Percentiles rank a stretch among this genome's conserved stretches.
Conservation (phyloP, 140 eudicot species). For the Anethum foeniculum region DNA sequence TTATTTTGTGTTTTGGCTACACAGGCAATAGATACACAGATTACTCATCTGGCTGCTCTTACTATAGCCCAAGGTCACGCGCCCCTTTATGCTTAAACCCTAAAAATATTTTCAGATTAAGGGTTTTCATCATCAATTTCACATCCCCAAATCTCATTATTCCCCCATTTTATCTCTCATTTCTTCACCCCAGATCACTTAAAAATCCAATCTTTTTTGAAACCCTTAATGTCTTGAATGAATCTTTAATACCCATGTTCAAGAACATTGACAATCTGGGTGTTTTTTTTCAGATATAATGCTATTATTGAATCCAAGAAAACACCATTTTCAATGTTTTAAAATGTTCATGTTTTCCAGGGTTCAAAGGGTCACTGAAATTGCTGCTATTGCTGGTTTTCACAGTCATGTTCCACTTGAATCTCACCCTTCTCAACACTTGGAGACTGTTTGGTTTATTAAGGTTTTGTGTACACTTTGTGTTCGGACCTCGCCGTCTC, state of each 20-base stretch:
- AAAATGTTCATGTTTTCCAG: conserved; percentile 21
- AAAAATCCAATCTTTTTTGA: background rate
- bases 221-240: background rate
- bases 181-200: background rate
- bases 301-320: conserved; percentile 36
- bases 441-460: conserved; percentile 51
- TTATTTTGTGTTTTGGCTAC: too few species aligned
- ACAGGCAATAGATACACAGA: background rate
- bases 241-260: background rate
- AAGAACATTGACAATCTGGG: background rate
- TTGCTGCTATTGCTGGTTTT: conserved; percentile 33
- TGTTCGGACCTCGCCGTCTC: conserved; percentile 41
- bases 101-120: background rate
- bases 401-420: conserved; percentile 24
- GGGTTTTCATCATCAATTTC: background rate
- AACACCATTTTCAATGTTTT: conserved; percentile 10
- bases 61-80: background rate
- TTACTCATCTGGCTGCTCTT: background rate
- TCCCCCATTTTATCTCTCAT: background rate
- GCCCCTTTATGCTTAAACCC: background rate
- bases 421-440: conserved; percentile 13
- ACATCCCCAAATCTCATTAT: background rate
- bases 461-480: conserved; percentile 63
- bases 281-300: conserved; percentile 27
- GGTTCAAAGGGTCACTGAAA: conserved; percentile 28